These are phyloP conservation scores for Phialophora tarda DNA, from an alignment of 2,329 filamentous ascomycete genomes.

Conservation along the genomic window DNA sequence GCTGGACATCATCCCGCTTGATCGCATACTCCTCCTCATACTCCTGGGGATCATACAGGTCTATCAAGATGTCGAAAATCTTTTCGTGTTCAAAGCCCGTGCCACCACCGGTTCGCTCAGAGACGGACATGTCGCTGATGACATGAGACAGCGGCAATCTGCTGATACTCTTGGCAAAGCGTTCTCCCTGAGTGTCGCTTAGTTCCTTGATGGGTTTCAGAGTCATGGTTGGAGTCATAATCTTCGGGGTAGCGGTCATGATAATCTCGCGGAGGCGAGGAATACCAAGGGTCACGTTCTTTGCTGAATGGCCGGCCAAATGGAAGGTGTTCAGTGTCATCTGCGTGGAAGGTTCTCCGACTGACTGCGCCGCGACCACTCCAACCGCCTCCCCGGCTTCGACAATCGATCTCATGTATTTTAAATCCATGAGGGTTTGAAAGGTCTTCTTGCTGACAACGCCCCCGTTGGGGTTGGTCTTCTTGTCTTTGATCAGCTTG, in stretches of 20 bases:
- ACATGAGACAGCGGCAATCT: constrained; percentile 82
- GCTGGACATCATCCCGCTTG: constrained; percentile 73
- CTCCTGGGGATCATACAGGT: constrained; percentile 83
- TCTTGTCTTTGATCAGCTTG: constrained; percentile 65
- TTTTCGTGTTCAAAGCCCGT: constrained; percentile 74
- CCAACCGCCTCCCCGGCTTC: constrained; percentile 96
- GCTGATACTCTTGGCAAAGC: constrained; percentile 91
- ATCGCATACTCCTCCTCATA: constrained; percentile 89
- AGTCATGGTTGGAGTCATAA: constrained; percentile 90
- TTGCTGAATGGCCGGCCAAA: constrained; percentile 95
- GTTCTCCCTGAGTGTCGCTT: constrained; percentile 69
- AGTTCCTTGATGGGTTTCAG: constrained; percentile 77
- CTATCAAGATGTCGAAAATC: constrained; percentile 79
- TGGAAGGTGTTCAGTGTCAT: constrained; percentile 99
- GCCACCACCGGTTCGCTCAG: constrained; percentile 77
- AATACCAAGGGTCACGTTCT: constrained; percentile 99
- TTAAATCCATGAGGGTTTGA: constrained; percentile 83
- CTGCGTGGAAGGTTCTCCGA: constrained; percentile 96
- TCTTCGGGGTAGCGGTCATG: constrained; percentile 91
- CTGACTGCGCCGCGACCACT: constrained; percentile 93
- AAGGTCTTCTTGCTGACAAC: constrained; percentile 72
- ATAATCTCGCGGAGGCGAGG: constrained; percentile 95
- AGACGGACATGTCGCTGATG: constrained; percentile 78
- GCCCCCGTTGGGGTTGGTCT: constrained; percentile 52
- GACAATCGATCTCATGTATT: constrained; percentile 89